Evolutionary conservation across 2,329 filamentous ascomycete genomes (phyloP), one percentile per base, ranked within the genome.

Genomic region (Zasmidium cellare): DNA sequence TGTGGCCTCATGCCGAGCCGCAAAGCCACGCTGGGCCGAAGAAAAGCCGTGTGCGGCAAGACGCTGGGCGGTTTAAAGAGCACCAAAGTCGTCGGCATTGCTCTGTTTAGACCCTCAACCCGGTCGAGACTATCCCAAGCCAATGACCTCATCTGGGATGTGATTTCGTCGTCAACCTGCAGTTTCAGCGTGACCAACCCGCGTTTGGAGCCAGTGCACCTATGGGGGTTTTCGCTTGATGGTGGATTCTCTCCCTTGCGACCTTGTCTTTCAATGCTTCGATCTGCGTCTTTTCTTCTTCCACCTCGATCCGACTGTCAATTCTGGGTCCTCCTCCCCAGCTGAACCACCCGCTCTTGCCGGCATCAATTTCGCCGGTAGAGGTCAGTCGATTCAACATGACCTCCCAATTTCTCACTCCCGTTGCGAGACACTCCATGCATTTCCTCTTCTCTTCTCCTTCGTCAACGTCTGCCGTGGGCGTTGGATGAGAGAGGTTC

Each of bases 331-430:
- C 20, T 9, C 46, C 23, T 49, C 47, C 47, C 47, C 47, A 49
- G 23, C 23, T 49, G 47, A 49, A 49, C 47, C 47, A 49, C 16
- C 46, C 20, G 9, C 24, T 49, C 22, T 49, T 47, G 45, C 45
- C 28, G 9, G 47, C 22, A 16, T 16, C 28, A 5, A 16, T 18
- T 47, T 7, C 19, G 14, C 3, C 22, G 9, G 47, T 3, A 14
- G 47, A 49, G 9, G 47, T 7, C 20, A 49, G 47, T 5, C 23
- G 20, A 14, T 9, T 25, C 19, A 94, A 87, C 89, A 97, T 97
- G 24, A 80, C 82, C 48, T 83, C 83, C 92, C 92, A 96, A 71
- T 96, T 96, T 5, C 83, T 81, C 1, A 96, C 79, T 0, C 90
- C 90, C 2, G 89, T 85, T 57, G 84, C 79, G 5, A 96, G 81